Conservation (phyloP, 176 grass and related monocot species). For the Rhynchospora tenuis region DNA sequence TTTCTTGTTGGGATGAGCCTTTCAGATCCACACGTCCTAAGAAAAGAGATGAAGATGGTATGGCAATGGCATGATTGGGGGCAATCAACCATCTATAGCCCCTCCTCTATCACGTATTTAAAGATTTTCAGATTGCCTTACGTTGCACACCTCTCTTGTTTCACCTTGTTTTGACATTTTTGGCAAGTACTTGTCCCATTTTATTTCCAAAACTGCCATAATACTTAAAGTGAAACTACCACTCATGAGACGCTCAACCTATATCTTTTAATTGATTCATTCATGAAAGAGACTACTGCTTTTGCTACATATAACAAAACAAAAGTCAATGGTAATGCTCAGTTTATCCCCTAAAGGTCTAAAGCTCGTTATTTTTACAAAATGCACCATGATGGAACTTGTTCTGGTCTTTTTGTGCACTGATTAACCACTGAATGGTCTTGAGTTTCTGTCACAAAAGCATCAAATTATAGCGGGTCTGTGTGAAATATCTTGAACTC, state of each 20-base stretch:
- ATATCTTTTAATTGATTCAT: neutral
- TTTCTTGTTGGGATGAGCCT: no score
- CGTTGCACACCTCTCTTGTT: no score
- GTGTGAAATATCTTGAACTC: neutral
- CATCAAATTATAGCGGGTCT: neutral
- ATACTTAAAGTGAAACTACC: neutral
- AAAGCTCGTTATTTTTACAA: neutral
- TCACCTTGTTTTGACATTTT: constrained; percentile 5
- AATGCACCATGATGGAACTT: neutral
- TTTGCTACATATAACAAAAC: neutral
- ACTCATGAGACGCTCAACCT: neutral
- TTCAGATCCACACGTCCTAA: no score
- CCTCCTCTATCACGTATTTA: no score
- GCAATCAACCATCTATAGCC: no score
- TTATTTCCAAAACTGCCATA: neutral
- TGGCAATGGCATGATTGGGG: no score
- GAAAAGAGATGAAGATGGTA: no score
- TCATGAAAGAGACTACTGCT: neutral
- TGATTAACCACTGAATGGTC: neutral
- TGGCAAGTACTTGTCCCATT: neutral
- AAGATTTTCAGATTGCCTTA: no score
- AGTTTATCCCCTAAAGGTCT: neutral
- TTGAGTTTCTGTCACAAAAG: neutral
- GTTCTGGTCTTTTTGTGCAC: neutral
- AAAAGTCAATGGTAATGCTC: neutral